Evolutionary conservation across 768 basidiomycete genomes (phyloP).

Genomic region (Strobilomyces dryophilus): DNA sequence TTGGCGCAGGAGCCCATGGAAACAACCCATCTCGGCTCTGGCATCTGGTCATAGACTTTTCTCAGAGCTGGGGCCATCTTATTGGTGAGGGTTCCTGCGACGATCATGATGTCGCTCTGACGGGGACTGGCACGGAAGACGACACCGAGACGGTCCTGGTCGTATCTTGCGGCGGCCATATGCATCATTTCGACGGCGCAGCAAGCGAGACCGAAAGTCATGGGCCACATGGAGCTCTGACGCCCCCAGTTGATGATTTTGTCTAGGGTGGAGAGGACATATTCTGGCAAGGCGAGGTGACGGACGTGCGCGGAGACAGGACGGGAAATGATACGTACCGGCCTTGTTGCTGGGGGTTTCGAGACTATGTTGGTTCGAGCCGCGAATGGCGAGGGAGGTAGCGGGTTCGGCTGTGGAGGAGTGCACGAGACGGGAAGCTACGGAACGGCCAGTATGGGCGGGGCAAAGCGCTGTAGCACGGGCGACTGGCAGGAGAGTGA

Average conservation of each 20-base stretch:
- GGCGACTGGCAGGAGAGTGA: neutral
- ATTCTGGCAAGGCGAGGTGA: constrained; percentile 51
- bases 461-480: constrained; percentile 46
- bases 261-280: constrained; percentile 93
- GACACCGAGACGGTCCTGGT: constrained; percentile 95
- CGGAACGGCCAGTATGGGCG: constrained; percentile 34
- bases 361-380: constrained; percentile 80
- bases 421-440: constrained; percentile 56
- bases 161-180: constrained; percentile 98
- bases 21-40: constrained; percentile 99
- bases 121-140: constrained; percentile 99
- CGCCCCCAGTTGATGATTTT: constrained; percentile 97
- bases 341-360: constrained; percentile 88
- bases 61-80: constrained; percentile 99
- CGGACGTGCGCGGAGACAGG: neutral
- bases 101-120: constrained; percentile 98
- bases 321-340: constrained; percentile 43
- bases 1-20: constrained; percentile 99
- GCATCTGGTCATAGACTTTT: constrained; percentile 98
- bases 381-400: constrained; percentile 69
- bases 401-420: constrained; percentile 52
- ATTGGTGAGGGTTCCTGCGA: constrained; percentile 97
- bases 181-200: constrained; percentile 99
- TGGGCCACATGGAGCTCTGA: constrained; percentile 99
- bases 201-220: constrained; percentile 98